Evolutionary conservation across 441 rosid species (phyloP).

Genomic region (Capsella rubella): DNA sequence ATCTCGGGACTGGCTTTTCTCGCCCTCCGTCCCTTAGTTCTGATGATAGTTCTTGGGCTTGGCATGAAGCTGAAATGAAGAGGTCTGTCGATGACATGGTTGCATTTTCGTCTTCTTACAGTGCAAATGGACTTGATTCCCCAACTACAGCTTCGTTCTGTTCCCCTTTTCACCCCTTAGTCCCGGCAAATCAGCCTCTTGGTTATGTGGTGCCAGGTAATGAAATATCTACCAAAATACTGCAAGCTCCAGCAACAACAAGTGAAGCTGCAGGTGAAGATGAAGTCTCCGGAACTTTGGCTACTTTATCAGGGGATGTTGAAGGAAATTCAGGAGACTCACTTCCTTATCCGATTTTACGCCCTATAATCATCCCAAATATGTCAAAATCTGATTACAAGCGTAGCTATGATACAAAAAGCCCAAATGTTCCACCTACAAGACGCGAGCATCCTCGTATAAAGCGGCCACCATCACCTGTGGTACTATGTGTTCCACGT

Average conservation of each 20-base stretch:
- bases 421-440: conserved; percentile 83
- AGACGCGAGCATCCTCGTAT: conserved; percentile 87
- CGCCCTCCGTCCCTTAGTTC: conserved; percentile 98
- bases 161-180: conserved; percentile 88
- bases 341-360: conserved; percentile 83
- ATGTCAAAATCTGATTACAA: conserved; percentile 76
- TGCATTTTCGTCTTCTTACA: conserved; percentile 94
- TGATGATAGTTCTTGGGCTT: conserved; percentile 98
- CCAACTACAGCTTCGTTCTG: conserved; percentile 94
- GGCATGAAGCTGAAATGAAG: conserved; percentile 97
- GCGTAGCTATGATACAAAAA: conserved; percentile 71
- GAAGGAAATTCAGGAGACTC: conserved; percentile 81
- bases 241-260: conserved; percentile 64
- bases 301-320: conserved; percentile 66
- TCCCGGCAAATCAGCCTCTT: conserved; percentile 82
- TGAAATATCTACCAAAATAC: conserved; percentile 75
- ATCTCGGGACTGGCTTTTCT: conserved; percentile 86
- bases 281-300: conserved; percentile 69
- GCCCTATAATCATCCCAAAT: conserved; percentile 92
- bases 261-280: conserved; percentile 71
- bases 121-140: conserved; percentile 92
- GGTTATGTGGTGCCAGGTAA: conserved; percentile 89
- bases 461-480: conserved; percentile 97
- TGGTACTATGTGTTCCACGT: conserved; percentile 94
- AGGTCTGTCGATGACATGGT: conserved; percentile 98